Conservation (phyloP, 345 rosid species). For the Limnanthes douglasii region DNA sequence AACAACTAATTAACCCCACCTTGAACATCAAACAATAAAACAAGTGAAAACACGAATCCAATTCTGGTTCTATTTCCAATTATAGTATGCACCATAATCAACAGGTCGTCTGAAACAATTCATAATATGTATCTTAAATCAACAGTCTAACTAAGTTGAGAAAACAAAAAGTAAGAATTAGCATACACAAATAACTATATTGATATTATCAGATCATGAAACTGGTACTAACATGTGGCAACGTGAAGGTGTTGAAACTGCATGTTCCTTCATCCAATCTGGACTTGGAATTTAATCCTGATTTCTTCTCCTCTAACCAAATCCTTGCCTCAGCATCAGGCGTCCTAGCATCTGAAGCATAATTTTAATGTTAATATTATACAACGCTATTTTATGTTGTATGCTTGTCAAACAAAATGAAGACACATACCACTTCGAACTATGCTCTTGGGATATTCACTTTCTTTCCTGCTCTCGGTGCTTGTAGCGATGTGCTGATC, state of each 20-base stretch:
- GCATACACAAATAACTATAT: no score
- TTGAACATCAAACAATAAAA: no score
- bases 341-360: constrained; percentile 26
- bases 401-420: constrained; percentile 5
- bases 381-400: no score
- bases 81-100: no score
- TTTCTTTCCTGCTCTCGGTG: constrained; percentile 12
- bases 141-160: background rate
- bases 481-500: constrained; percentile 15
- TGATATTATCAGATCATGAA: constrained; percentile 3
- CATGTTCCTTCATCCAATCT: constrained; percentile 24
- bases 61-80: no score
- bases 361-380: constrained; percentile 10
- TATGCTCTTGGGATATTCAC: constrained; percentile 10
- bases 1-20: no score
- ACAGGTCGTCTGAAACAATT: constrained; percentile 1
- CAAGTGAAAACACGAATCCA: no score
- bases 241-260: constrained; percentile 15
- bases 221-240: constrained; percentile 26
- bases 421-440: constrained; percentile 22
- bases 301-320: constrained; percentile 73
- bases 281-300: constrained; percentile 35
- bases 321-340: constrained; percentile 62
- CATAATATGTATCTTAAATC: constrained; percentile 1
- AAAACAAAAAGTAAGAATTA: background rate